Conservation (phyloP, 257 asterid species). For the Penstemon barbatus region DNA sequence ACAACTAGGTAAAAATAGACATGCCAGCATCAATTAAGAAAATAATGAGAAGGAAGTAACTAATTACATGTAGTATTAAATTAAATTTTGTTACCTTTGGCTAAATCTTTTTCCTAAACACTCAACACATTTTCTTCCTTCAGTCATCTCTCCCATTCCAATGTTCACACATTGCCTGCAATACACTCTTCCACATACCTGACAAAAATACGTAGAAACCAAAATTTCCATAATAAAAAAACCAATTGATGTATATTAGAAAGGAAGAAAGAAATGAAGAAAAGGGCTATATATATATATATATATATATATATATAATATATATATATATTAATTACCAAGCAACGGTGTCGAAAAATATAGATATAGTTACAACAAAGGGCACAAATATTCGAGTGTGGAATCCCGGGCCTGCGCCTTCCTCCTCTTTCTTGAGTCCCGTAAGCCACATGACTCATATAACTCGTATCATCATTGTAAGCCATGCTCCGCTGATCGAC, state of each 20-base stretch:
- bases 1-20: too few species aligned
- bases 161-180: conserved; percentile 68
- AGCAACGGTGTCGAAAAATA: conserved; percentile 69
- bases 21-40: background rate
- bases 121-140: conserved; percentile 70
- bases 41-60: background rate
- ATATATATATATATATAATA: background rate
- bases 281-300: background rate
- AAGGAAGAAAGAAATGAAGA: background rate
- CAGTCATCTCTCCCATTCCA: conserved; percentile 85
- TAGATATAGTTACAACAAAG: conserved; percentile 62
- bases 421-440: conserved; percentile 35
- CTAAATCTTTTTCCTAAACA: conserved; percentile 81
- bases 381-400: conserved; percentile 81
- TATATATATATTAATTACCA: conserved; percentile 39
- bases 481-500: conserved; percentile 37
- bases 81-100: conserved; percentile 52
- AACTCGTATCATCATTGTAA: conserved; percentile 47
- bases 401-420: conserved; percentile 69
- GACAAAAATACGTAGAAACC: background rate
- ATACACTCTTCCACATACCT: conserved; percentile 82
- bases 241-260: background rate
- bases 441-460: conserved; percentile 42
- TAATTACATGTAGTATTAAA: background rate
- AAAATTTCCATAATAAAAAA: background rate